Base-by-base conservation (phyloP, 2,329 filamentous ascomycete genomes). In the Podosphaera aphanis region DNA sequence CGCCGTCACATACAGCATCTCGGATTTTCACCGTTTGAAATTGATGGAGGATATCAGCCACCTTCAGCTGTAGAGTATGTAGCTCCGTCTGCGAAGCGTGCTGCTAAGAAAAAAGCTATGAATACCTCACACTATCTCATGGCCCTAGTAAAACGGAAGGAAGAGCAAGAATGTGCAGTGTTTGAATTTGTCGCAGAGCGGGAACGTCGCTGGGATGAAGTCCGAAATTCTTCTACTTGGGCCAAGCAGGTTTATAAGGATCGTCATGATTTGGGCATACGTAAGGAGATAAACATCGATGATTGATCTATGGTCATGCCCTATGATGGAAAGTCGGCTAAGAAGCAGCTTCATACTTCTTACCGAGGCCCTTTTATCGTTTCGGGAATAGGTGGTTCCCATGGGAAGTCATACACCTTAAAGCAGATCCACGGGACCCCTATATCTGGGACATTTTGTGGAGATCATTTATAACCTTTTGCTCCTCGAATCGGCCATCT, bases 311-410 rank as follows among this genome's bases (percentile, higher is more conserved):
- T 44, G 19, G 43, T 45, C 21, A 45, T 45, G 43, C 18, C 39
- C 16, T 39, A 45, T 39, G 35, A 45, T 39, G 36, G 35, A 10
- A 39, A 45, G 20, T 45, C 44, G 13, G 44, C 44, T 3, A 40
- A 40, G 19, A 45, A 45, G 16, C 20, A 45, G 13, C 33, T 45
- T 10, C 33, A 39, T 36, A 27, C 29, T 21, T 21, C 42, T 11
- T 44, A 44, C 15, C 27, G 16, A 29, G 27, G 42, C 13, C 44
- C 44, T n/a, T 39, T 39, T 31, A 11, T 45, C 18, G 21, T 45
- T 25, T 27, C 35, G 29, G 44, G 44, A 6, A 18, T 27, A 6
- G 44, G 35, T 16, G 35, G 36, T n/a, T 20, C 20, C 18, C 33
- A 38, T n/a, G 35, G 44, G 8, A 45, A 45, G 19, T 45, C 33